phyloP scores from a whole-genome alignment of 148 eudicot species.

The Camellia japonica region DNA sequence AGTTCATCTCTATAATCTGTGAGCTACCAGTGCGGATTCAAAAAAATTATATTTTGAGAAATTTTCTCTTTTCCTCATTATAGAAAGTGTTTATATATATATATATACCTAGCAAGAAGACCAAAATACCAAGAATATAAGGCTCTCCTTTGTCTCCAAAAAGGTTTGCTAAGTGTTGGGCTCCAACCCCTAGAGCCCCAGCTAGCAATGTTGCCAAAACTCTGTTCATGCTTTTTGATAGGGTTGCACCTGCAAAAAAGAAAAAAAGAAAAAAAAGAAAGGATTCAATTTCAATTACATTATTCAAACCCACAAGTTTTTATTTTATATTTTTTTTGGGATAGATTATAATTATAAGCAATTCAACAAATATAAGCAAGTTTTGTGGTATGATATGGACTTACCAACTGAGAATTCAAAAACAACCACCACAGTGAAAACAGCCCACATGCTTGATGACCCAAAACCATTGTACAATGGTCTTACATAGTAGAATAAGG shows the following conservation, averaged over 20 bases:
- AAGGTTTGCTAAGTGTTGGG: constrained; percentile 51
- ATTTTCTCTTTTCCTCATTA: too few relatives aligned
- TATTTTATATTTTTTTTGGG: too few relatives aligned
- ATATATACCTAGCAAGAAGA: constrained; percentile 56
- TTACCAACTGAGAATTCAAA: constrained; percentile 79
- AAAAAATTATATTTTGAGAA: too few relatives aligned
- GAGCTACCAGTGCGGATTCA: too few relatives aligned
- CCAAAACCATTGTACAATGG: constrained; percentile 63
- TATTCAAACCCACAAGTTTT: not conserved
- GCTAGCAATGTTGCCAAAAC: constrained; percentile 61
- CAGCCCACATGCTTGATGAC: constrained; percentile 76
- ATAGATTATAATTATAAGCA: not conserved
- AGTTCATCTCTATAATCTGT: too few relatives aligned
- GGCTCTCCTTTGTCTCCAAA: constrained; percentile 60
- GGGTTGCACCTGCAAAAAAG: constrained; percentile 59
- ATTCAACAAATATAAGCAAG: not conserved
- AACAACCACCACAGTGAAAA: constrained; percentile 77
- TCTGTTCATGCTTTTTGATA: constrained; percentile 67
- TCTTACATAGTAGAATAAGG: constrained; percentile 60
- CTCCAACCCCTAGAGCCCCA: constrained; percentile 64
- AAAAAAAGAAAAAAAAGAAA: not conserved
- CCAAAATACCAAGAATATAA: constrained; percentile 49
- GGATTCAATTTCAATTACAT: too few relatives aligned
- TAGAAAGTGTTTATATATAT: not conserved
- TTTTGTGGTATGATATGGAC: not conserved